Base-by-base conservation (phyloP, 2,329 filamentous ascomycete species). In the Drechslerella dactyloides region DNA sequence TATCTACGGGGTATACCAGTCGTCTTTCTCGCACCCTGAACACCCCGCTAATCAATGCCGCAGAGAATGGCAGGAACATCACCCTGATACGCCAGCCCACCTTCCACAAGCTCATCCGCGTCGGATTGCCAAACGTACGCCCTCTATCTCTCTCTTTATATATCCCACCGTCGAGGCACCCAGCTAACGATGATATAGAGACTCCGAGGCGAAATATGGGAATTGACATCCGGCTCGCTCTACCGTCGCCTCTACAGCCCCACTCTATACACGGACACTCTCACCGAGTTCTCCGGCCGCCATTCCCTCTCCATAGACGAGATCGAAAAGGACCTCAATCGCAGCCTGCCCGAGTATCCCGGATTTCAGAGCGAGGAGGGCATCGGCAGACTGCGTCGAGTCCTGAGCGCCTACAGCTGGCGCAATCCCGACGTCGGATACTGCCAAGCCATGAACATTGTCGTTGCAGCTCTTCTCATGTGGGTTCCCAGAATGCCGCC, bases 361-460 rank as follows among this genome's bases (percentile, higher is more conserved):
- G 94, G 94, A 0, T 99, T 97, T 78, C 94, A 99, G 81, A 96
- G 89, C 77, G 90, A 96, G 79, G 93, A 97, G 77, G 94, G 94
- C 15, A 99, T 99, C 75, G 91, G 89, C 50, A 86, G 94, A 19
- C 83, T 99, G 73, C 88, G 94, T 69, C 86, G 93, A 66, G 94
- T 99, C 40, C 84, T 99, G 62, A 97, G 93, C 1, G 94, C 94
- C 2, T 99, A 99, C 82, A 97, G 93, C 81, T 99, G 94, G 94
- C 90, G 89, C 54, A 94, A 99, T 77, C 86, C 90, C 59, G 92
- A 97, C 75, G 93, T 99, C 62, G 94, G 94, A 75, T 99, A 99
- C 80, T 99, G 94, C 80, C 94, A 99, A 81, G 94, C 94, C 73
- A 99, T 99, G 94, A 99, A 99, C 80, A 99, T 99, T 76, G 94